A percentile compares a stretch with the other conserved stretches of the same genome.
Evolutionary conservation across 2,329 filamentous ascomycete genomes (phyloP).

Genomic region (Fonsecaea pedrosoi): DNA sequence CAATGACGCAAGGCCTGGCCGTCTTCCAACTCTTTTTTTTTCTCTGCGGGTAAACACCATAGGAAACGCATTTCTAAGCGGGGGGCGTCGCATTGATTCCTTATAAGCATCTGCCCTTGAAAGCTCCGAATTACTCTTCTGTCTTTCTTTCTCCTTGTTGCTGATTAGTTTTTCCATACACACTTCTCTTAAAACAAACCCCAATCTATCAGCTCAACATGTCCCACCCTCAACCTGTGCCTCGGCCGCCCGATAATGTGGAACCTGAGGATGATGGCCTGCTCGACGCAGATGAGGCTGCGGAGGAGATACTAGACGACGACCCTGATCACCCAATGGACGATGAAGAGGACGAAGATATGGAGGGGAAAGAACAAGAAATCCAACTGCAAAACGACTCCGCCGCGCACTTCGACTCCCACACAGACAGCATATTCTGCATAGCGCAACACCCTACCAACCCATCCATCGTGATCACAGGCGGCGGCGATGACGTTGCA

Average conservation of each 20-base stretch:
- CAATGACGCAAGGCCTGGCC: slow-evolving; percentile 14
- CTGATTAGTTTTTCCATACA: background rate
- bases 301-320: slow-evolving; percentile 72
- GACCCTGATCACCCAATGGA: slow-evolving; percentile 74
- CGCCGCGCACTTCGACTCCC: slow-evolving; percentile 85
- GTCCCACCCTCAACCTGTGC: slow-evolving; percentile 33
- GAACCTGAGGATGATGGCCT: slow-evolving; percentile 69
- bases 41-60: slow-evolving; percentile 7
- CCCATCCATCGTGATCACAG: slow-evolving; percentile 81
- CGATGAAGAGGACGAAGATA: slow-evolving; percentile 65
- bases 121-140: background rate
- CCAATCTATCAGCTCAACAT: slow-evolving; percentile 21
- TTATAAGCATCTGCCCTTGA: background rate
- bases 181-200: background rate
- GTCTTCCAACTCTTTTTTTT: background rate
- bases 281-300: slow-evolving; percentile 77
- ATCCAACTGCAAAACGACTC: slow-evolving; percentile 90
- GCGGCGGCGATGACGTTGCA: slow-evolving; percentile 83
- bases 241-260: slow-evolving; percentile 41
- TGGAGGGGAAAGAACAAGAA: slow-evolving; percentile 66
- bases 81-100: slow-evolving; percentile 7
- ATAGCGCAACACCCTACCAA: slow-evolving; percentile 89
- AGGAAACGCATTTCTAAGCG: slow-evolving; percentile 26
- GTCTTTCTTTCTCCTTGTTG: background rate
- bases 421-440: slow-evolving; percentile 91